Evolutionary conservation across 2,329 filamentous ascomycete genomes (phyloP).

Genomic region (Dactylellina drechsleri): DNA sequence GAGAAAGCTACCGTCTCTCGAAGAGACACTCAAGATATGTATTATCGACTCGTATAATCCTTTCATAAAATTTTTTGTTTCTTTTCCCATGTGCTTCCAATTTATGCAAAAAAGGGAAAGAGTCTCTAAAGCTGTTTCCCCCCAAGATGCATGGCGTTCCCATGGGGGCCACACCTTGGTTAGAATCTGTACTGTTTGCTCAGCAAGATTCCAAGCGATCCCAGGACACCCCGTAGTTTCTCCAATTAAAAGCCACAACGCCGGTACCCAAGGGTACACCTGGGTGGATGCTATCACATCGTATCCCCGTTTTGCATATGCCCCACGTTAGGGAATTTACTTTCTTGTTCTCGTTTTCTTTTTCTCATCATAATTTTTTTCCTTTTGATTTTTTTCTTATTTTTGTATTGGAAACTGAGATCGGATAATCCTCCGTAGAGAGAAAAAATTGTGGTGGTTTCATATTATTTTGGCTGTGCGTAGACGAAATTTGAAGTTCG

Average conservation of each 20-base stretch:
- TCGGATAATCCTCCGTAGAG: constrained; percentile 35
- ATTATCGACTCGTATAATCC: not conserved
- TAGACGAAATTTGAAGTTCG: constrained; percentile 32
- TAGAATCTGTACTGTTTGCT: constrained; percentile 52
- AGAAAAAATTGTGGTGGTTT: constrained; percentile 17
- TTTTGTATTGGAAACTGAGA: constrained; percentile 27
- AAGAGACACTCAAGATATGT: constrained; percentile 9
- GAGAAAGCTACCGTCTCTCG: constrained; percentile 21
- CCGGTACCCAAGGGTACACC: constrained; percentile 42
- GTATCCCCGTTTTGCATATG: constrained; percentile 54
- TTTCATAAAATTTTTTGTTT: constrained; percentile 8
- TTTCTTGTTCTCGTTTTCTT: constrained; percentile 30
- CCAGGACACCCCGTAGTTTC: constrained; percentile 6
- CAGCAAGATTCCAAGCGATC: constrained; percentile 52
- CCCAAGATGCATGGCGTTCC: constrained; percentile 51
- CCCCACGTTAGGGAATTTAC: constrained; percentile 49
- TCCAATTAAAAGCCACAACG: constrained; percentile 39
- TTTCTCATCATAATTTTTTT: not conserved
- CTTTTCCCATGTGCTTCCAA: constrained; percentile 5
- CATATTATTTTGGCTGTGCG: constrained; percentile 27
- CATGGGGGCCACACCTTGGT: constrained; percentile 38
- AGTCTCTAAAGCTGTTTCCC: constrained; percentile 34
- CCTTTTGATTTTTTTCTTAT: constrained; percentile 1
- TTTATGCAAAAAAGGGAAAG: constrained; percentile 31
- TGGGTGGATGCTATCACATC: constrained; percentile 43